Evolutionary conservation across 1,284 basidiomycete genomes (phyloP).

Genomic region (Hemileia vastatrix): DNA sequence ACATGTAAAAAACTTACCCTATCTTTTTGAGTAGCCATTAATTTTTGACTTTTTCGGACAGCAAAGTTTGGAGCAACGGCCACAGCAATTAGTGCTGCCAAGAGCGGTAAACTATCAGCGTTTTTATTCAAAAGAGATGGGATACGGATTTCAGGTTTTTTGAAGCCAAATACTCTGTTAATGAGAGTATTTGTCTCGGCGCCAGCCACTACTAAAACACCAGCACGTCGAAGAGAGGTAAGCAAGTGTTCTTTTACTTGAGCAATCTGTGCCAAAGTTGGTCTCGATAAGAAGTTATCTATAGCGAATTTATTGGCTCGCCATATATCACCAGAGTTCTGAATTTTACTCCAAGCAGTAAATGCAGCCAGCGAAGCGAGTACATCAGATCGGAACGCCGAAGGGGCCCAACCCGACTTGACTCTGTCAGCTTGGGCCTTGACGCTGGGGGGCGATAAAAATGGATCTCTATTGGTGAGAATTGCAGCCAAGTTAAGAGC

Average conservation of each 20-base stretch:
- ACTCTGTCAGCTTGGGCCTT: slow-evolving; percentile 52
- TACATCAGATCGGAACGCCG: slow-evolving; percentile 71
- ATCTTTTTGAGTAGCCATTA: slow-evolving; percentile 69
- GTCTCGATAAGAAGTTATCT: slow-evolving; percentile 80
- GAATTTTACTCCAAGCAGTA: slow-evolving; percentile 57
- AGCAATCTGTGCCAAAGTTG: slow-evolving; percentile 70
- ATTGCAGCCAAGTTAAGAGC: slow-evolving; percentile 83
- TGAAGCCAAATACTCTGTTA: slow-evolving; percentile 11
- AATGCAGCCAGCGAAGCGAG: slow-evolving; percentile 72
- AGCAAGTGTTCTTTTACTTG: slow-evolving; percentile 75
- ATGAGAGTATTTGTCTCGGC: slow-evolving; percentile 14
- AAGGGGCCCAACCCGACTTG: slow-evolving; percentile 68
- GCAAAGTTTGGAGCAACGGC: slow-evolving; percentile 91
- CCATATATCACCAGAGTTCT: slow-evolving; percentile 44
- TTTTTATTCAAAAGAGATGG: slow-evolving; percentile 66
- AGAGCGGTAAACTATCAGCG: slow-evolving; percentile 63
- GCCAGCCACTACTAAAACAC: slow-evolving; percentile 50
- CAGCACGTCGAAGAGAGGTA: slow-evolving; percentile 65
- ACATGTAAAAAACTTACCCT: slow-evolving; percentile 55
- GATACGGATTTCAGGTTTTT: slow-evolving; percentile 39
- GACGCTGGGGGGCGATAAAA: slow-evolving; percentile 61
- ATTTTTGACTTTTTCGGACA: slow-evolving; percentile 63
- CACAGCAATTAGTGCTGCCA: slow-evolving; percentile 74
- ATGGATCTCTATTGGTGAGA: slow-evolving; percentile 79
- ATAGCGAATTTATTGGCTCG: slow-evolving; percentile 66